Evolutionary conservation across 148 eudicot genomes (phyloP).

Genomic region (Polygonum aviculare): DNA sequence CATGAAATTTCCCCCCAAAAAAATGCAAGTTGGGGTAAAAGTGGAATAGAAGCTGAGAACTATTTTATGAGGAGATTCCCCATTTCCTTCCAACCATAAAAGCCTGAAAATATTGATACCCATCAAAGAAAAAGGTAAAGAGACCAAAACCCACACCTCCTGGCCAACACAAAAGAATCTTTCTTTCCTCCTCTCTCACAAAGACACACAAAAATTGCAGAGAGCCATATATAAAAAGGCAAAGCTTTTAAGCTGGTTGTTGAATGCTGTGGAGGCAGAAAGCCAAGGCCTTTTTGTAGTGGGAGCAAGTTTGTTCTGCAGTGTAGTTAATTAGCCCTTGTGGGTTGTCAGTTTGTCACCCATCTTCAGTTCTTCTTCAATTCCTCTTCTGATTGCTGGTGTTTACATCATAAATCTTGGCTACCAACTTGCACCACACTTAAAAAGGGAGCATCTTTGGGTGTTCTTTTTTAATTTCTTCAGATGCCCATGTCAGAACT

Average conservation of each 20-base stretch:
- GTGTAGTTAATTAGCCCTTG: background rate
- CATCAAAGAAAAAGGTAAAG: background rate
- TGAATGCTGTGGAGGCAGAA: background rate
- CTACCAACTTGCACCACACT: slow-evolving; percentile 8
- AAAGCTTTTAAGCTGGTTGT: background rate
- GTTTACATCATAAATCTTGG: background rate
- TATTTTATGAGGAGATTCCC: background rate
- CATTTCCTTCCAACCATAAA: background rate
- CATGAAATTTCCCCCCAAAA: background rate
- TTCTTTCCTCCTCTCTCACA: background rate
- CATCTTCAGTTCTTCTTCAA: background rate
- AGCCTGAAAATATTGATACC: slow-evolving; percentile 1
- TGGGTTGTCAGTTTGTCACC: background rate
- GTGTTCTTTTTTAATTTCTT: background rate
- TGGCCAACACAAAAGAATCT: background rate
- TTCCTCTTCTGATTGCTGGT: background rate
- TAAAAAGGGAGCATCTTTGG: slow-evolving; percentile 5
- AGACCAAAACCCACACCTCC: background rate
- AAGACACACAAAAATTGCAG: background rate
- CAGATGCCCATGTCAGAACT: slow-evolving; percentile 28
- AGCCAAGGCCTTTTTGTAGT: background rate
- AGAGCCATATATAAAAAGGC: background rate
- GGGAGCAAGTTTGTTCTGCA: background rate
- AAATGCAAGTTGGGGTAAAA: background rate
- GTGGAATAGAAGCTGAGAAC: background rate